Evolutionary conservation across 2,329 filamentous ascomycete genomes (phyloP), one percentile per base, ranked within the genome.

Genomic region (Whalleya microplaca): DNA sequence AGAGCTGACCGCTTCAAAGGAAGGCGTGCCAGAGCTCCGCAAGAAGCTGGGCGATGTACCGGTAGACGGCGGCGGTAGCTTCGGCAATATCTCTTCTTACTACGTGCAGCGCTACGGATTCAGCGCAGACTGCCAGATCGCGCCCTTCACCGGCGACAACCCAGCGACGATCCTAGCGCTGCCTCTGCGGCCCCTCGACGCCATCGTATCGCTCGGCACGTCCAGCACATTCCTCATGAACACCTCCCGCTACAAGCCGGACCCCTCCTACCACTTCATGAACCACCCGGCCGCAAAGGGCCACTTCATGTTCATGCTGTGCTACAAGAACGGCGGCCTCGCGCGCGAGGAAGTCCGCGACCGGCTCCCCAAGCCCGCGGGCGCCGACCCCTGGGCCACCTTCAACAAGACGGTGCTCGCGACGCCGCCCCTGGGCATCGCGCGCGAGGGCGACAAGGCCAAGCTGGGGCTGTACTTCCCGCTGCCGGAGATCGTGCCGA

Each of bases 291-390:
- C 92, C 44, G 96, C 92, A 0, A 79, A 87, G 0, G 92, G 90
- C 1, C 84, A 97, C 58, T 97, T 96, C 83, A 98, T 99, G 95
- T 98, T 99, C 76, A 99, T 99, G 95, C 86, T 99, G 37, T 99
- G 95, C 82, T 99, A 98, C 81, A 98, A 98, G 77, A 99, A 99
- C 76, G 95, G 95, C 65, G 92, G 92, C 2, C 85, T 98, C 1
- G 94, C 95, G 1, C 89, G 95, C 44, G 95, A 99, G 72, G 87
- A 90, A 67, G 85, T 98, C 60, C 89, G 95, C 52, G 92, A 99
- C 70, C 81, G 84, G 0, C 84, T 98, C 50, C 89, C 92, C 41
- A 73, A 77, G 20, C 75, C 76, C 21, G 72, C 78, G 9, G 71
- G 74, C 27, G 64, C 74, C 3, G 80, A 88, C 53, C 78, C 80